Evolutionary conservation across 176 grass and related monocot genomes (phyloP).

Genomic region (Pontederia paniculata): DNA sequence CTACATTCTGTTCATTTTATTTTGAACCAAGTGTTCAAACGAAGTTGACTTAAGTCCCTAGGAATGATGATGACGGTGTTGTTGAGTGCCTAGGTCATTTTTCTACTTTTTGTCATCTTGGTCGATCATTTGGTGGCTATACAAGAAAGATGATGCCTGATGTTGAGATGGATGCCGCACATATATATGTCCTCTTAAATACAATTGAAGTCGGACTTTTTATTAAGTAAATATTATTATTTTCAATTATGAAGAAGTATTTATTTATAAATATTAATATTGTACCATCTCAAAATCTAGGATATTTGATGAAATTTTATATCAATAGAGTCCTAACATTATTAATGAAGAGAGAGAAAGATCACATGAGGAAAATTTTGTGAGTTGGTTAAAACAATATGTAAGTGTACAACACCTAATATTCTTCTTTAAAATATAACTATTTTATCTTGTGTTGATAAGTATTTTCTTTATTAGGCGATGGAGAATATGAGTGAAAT

Average conservation of each 20-base stretch:
- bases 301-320: background rate
- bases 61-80: too few relatives aligned
- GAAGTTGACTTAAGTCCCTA: too few relatives aligned
- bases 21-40: background rate
- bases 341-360: background rate
- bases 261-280: background rate
- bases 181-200: too few relatives aligned
- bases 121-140: background rate
- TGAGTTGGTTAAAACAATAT: background rate
- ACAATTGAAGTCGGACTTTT: background rate
- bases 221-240: background rate
- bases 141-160: background rate
- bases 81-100: too few relatives aligned
- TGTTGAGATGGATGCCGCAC: background rate
- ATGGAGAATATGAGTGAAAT: too few relatives aligned
- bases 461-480: background rate
- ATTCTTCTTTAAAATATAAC: background rate
- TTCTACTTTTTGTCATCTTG: too few relatives aligned
- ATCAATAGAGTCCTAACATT: background rate
- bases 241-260: background rate
- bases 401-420: background rate
- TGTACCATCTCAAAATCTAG: background rate
- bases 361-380: background rate
- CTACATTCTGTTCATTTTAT: background rate
- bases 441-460: background rate